Evolutionary conservation across 371 early-diverging fungal species (phyloP).

Genomic region (Apophysomyces ossiformis): DNA sequence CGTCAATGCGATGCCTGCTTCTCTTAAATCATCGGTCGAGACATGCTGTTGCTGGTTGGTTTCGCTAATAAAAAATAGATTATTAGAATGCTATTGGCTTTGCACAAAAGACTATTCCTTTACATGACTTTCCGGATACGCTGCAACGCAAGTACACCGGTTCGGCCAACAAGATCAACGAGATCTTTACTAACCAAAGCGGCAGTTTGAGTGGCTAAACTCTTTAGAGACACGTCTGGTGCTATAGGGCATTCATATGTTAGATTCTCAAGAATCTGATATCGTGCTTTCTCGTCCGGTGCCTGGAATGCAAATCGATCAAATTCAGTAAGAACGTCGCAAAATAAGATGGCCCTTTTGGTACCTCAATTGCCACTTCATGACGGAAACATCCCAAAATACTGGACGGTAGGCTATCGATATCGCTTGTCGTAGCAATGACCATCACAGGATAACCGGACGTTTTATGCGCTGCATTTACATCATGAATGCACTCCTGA

Average conservation of each 20-base stretch:
- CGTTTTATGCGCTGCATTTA: constrained; percentile 55
- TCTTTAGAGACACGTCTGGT: constrained; percentile 73
- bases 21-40: constrained; percentile 56
- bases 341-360: neutral
- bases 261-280: constrained; percentile 63
- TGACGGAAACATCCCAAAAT: constrained; percentile 76
- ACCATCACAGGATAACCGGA: constrained; percentile 78
- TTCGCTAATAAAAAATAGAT: constrained; percentile 10
- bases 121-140: constrained; percentile 65
- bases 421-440: constrained; percentile 76
- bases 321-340: neutral
- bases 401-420: constrained; percentile 76
- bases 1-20: constrained; percentile 76
- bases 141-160: constrained; percentile 71
- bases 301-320: constrained; percentile 34
- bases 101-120: constrained; percentile 9
- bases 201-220: constrained; percentile 90
- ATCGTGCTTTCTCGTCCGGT: constrained; percentile 74
- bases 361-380: constrained; percentile 69
- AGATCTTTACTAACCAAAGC: constrained; percentile 90
- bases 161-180: constrained; percentile 72
- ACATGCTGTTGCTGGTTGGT: constrained; percentile 23
- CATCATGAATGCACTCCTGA: constrained; percentile 66
- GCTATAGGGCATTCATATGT: constrained; percentile 61
- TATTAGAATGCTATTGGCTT: neutral